Base-by-base conservation (phyloP, 78 protist genomes). In the Bodo saltans region DNA sequence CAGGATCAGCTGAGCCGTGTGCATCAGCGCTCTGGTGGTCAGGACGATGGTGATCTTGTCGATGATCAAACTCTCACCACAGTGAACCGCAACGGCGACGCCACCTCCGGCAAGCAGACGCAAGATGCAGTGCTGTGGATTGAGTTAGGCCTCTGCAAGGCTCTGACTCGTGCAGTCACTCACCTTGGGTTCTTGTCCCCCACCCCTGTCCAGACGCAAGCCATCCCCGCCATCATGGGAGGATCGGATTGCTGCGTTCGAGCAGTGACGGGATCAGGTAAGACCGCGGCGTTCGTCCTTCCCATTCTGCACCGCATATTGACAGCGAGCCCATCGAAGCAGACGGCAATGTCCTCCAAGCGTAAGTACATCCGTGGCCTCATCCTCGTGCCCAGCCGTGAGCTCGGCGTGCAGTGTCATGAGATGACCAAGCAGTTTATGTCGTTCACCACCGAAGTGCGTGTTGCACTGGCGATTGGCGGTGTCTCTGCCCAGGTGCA, bases 401-500 rank as follows among this genome's bases (percentile, higher is more conserved):
- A 95, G 74, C 83, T 95, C 53, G 96, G 97, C 70, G 87, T 79
- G 33, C 98, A 95, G 83, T 91, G 94, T 70, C 79, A 79, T 37
- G 53, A 79, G 0, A 92, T 93, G 34, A 25, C 84, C n/a, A 88
- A 89, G 47, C 83, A 89, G 68, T 41, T 93, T 38, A 89, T 88
- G 12, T 69, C 70, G 73, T 79, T 70, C 90, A n/a, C 30, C 35
- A 69, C 91, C 29, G 88, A 90, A 34, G 74, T 93, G 34, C 68
- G 87, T 27, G 41, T 70, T 33, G 92, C 68, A 78, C n/a, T 53
- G 81, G 39, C 97, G 90, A 91, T 98, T 60, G 99, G 99, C 60
- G 99, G 99, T 69, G 93, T 97, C 30, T 76, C 73, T 52, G 95
- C 95, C 60, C 85, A 91, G 47, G 97, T 95, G 68, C 97, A 95